phyloP scores from a whole-genome alignment of 257 asterid species.

The Fraxinus cuspidata region DNA sequence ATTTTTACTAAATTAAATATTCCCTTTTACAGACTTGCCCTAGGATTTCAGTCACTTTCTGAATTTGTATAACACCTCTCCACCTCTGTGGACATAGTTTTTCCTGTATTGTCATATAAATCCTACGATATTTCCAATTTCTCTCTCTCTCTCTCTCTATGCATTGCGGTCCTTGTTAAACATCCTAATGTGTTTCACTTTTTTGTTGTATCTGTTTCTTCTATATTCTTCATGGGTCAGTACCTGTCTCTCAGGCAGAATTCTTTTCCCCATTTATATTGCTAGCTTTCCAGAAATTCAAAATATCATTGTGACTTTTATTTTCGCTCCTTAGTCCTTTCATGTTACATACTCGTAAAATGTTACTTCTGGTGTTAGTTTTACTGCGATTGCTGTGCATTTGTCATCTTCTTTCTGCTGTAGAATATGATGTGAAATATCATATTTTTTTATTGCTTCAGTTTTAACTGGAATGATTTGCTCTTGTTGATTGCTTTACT shows the following conservation, averaged over 20 bases:
- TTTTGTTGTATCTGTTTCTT: no score
- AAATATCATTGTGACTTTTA: background rate
- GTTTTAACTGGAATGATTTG: background rate
- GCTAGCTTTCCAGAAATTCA: background rate
- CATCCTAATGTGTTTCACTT: background rate
- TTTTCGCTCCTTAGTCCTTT: background rate
- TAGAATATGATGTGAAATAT: background rate
- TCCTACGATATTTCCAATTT: no score
- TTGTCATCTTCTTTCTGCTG: background rate
- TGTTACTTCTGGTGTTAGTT: background rate
- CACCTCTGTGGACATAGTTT: constrained; percentile 73
- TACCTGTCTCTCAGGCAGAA: background rate
- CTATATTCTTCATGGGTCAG: background rate
- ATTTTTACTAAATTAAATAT: constrained; percentile 11
- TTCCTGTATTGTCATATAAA: constrained; percentile 47
- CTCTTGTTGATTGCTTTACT: background rate
- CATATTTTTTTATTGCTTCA: background rate
- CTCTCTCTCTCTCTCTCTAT: constrained; percentile 25
- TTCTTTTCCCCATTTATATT: background rate
- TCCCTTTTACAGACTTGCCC: constrained; percentile 71
- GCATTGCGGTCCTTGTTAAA: constrained; percentile 42
- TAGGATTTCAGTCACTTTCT: constrained; percentile 63
- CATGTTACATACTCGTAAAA: background rate
- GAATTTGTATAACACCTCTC: constrained; percentile 72
- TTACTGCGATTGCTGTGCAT: background rate